A percentile compares a stretch with the other conserved stretches of the same genome.
These are phyloP conservation scores for Talaromyces proteolyticus DNA, from an alignment of 495 filamentous ascomycete genomes.

Conservation along the genomic window DNA sequence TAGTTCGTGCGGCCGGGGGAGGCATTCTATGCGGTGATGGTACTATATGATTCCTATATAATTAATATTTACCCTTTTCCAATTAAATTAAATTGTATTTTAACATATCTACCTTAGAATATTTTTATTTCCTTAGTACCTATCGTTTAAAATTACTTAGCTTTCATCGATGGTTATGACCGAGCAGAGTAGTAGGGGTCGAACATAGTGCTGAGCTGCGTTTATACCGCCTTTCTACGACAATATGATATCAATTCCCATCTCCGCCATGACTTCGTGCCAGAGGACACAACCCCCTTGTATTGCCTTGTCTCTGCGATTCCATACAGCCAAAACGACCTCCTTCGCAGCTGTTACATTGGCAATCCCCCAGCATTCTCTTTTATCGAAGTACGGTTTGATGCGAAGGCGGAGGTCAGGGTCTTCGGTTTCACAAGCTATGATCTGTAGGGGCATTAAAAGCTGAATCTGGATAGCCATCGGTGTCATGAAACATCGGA, in stretches of 20 bases:
- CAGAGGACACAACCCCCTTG: background rate
- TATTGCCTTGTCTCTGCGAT: background rate
- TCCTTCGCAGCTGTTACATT: conserved; percentile 1
- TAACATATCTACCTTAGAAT: too few relatives aligned
- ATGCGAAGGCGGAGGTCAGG: background rate
- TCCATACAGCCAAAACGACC: conserved; percentile 2
- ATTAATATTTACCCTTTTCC: too few relatives aligned
- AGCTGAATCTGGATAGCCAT: background rate
- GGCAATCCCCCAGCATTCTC: background rate
- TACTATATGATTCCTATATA: too few relatives aligned
- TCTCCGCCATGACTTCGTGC: background rate
- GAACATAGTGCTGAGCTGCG: background rate
- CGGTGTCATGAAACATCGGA: background rate
- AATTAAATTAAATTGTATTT: too few relatives aligned
- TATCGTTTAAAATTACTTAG: too few relatives aligned
- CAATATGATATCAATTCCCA: background rate
- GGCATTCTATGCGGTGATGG: too few relatives aligned
- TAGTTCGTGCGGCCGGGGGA: too few relatives aligned
- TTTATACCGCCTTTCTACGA: background rate
- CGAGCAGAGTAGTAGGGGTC: background rate
- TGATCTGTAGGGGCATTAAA: background rate
- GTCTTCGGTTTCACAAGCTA: background rate
- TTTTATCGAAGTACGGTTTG: background rate
- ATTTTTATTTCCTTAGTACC: too few relatives aligned
- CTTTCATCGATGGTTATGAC: too few relatives aligned